Base-by-base conservation (phyloP, 83 land plant genomes). In the Diphasiastrum complanatum region DNA sequence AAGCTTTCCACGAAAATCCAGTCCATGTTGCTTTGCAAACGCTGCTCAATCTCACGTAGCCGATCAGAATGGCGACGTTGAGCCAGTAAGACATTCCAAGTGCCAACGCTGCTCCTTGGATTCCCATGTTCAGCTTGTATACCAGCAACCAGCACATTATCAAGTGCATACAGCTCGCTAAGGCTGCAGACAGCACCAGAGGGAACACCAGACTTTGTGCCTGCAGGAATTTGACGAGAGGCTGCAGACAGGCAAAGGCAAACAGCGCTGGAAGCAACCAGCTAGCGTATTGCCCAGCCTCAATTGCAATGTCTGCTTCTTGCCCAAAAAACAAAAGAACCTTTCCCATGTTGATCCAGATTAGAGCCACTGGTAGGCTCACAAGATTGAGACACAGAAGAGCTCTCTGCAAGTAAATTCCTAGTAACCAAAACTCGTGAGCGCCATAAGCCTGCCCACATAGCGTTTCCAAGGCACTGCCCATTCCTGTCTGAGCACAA, bases 381-480 rank as follows among this genome's bases (percentile, higher is more conserved):
- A 70, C 56, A 2, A 78, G n/a, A 16, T 69, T n/a, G 4, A 81
- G 69, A 25, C 74, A 58, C 5, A 83, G 2, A 1, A 80, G 68
- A 2, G 84, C 79, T 45, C 75, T 69, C 63, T 79, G 74, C n/a
- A 78, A 64, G 37, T 75, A 69, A 1, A 74, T 50, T 46, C 85
- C 88, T 28, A 83, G 60, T 57, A 75, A 56, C 23, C 64, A 52
- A 45, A 78, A 81, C 48, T 83, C 82, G 14, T 71, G 20, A 40
- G 91, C 91, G 30, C 91, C 91, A 66, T 75, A 83, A 8, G 91
- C 85, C 73, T 86, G 91, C 2, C 82, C 87, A 58, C 85, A 80
- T 30, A 83, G 64, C 0, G 85, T 80, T 34, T 86, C 88, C 48
- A 83, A 33, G 14, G 81, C 91, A 53, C 80, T 38, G 12, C 73